Evolutionary conservation across 2,329 filamentous ascomycete genomes (phyloP).

Genomic region (Trichoderma semiorbis): DNA sequence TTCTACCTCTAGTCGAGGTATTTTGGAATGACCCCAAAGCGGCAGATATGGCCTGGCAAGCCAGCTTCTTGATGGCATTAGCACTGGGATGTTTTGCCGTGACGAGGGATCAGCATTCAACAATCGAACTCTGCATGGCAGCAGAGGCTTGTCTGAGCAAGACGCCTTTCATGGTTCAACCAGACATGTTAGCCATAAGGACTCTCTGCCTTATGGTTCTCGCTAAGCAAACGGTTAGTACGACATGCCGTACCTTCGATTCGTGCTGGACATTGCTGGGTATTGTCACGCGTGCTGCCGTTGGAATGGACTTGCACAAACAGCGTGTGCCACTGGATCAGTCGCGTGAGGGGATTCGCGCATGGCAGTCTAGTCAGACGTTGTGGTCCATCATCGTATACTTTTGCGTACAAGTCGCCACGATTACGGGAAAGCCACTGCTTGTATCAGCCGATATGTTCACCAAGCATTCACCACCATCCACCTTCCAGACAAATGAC

Average conservation of each 20-base stretch:
- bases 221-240: neutral
- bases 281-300: neutral
- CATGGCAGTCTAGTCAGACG: neutral
- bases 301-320: neutral
- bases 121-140: neutral
- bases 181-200: neutral
- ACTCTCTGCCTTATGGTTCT: neutral
- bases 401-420: neutral
- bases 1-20: neutral
- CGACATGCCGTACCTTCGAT: neutral
- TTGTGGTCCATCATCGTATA: neutral
- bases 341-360: neutral
- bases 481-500: neutral
- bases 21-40: neutral
- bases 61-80: neutral
- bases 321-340: neutral
- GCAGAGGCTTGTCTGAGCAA: neutral
- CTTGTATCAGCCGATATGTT: neutral
- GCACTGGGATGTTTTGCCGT: neutral
- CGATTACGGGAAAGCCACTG: neutral
- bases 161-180: neutral
- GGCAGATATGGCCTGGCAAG: neutral
- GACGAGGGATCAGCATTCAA: neutral
- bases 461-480: neutral
- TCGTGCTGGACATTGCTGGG: neutral